phyloP scores from a whole-genome alignment of 257 asterid species.

The Primulina tabacum region DNA sequence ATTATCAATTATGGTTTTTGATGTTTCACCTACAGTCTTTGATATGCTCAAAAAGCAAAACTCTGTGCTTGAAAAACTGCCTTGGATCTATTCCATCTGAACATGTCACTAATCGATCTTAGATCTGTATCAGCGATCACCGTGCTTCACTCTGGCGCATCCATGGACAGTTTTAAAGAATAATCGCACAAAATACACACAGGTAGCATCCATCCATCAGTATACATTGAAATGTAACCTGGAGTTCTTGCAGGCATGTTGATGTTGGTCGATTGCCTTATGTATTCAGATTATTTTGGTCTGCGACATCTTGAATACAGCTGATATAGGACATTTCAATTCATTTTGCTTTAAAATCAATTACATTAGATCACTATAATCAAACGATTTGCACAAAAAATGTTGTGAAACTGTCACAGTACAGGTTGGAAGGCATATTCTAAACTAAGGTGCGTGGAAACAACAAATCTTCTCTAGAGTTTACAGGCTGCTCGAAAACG shows the following conservation, averaged over 20 bases:
- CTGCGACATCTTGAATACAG: not conserved
- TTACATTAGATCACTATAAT: not conserved
- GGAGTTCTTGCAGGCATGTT: not conserved
- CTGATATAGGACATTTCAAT: not conserved
- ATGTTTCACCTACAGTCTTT: not conserved
- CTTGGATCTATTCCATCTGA: not conserved
- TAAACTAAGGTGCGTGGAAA: not conserved
- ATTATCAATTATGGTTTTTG: not conserved
- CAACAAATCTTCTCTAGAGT: conserved; percentile 24
- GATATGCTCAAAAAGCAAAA: not conserved
- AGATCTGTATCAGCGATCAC: not conserved
- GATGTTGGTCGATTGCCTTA: not conserved
- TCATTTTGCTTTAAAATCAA: not conserved
- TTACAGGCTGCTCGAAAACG: not conserved
- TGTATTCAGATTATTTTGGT: not conserved
- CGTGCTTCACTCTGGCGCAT: not conserved
- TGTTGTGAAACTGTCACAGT: not conserved
- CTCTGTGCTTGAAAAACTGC: not conserved
- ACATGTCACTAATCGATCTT: not conserved
- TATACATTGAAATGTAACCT: not conserved
- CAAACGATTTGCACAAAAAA: not conserved
- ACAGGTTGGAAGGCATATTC: not conserved
- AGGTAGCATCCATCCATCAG: not conserved
- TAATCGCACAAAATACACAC: not conserved
- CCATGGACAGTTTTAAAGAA: not conserved